Conservation (phyloP, 73 alveolate genomes). For the Vitrella brassicaformis region DNA sequence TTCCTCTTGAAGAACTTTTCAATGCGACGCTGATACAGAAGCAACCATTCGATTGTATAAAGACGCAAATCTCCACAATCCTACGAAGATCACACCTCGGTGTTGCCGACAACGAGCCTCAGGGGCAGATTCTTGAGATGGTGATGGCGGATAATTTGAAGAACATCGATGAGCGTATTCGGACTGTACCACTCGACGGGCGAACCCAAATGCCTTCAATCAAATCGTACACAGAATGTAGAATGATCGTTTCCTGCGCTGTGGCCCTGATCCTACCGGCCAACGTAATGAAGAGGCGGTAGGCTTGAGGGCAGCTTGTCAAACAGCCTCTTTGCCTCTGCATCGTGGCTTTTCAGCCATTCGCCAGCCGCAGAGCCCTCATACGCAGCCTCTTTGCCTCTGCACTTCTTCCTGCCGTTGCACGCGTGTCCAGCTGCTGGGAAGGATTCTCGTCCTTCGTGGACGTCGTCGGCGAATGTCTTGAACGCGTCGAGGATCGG, state of each 20-base stretch:
- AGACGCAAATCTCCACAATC: no score
- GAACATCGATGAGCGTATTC: background rate
- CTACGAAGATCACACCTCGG: no score
- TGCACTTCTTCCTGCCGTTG: background rate
- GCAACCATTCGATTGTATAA: no score
- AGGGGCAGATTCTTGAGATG: no score
- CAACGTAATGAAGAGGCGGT: no score
- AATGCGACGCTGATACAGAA: slow-evolving; percentile 1
- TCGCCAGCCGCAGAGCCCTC: no score
- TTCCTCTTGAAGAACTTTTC: background rate
- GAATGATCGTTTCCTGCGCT: no score
- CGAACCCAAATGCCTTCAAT: background rate
- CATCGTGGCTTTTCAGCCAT: no score
- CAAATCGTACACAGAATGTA: no score
- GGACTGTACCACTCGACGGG: background rate
- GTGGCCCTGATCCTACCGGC: no score
- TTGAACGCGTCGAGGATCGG: slow-evolving; percentile 30
- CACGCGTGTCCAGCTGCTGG: background rate
- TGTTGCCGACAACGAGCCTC: background rate
- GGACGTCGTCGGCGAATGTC: slow-evolving; percentile 18
- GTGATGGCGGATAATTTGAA: background rate
- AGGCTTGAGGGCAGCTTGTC: no score
- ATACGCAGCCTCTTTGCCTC: background rate
- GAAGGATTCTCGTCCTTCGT: slow-evolving; percentile 5
- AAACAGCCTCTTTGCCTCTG: no score